Base-by-base conservation (phyloP, 176 grass and related monocot species). In the Pharus latifolius region DNA sequence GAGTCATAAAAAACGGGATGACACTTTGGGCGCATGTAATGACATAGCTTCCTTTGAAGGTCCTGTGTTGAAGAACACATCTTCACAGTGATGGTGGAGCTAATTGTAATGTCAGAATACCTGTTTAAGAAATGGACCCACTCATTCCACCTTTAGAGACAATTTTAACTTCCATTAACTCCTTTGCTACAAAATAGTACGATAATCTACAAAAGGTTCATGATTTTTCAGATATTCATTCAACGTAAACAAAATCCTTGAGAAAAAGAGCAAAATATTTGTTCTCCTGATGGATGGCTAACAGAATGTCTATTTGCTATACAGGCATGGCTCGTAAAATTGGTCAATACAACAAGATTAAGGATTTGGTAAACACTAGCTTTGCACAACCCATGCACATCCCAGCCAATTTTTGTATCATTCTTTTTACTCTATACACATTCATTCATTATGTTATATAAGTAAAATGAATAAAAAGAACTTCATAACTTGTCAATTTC, bases 1-100 rank as follows among this genome's bases (percentile, higher is more conserved):
- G 85, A 89, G 61, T 97, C 93, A 11, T 92, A 97, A 24, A 97
- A 83, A 63, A 97, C 87, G 10, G 87, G 80, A 74, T 92, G 88
- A 50, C 93, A 92, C 67, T 92, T 97, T 25, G 74, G 87, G 62
- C 78, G 86, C 86, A 92, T 88, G 59, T 92, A 87, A 49, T 72
- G 59, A 30, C 60, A 80, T 32, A 92, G 68, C 63, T 92, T 92
- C 55, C 26, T 63, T 47, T 73, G 66, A 84, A 84, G 74, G 70
- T 73, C 46, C 32, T 63, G 49, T 31, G 53, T 64, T 19, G 83
- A 87, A 74, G 56, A 76, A 79, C 76, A 53, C 28, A 17, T 33
- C 31, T 92, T 68, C 24, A 90, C 70, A 31, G 88, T 97, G 31
- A 97, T 74, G 34, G 93, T 85, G 37, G 88, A 92, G 35, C 63